Evolutionary conservation across 2,329 filamentous ascomycete species (phyloP).

Genomic region (Diaporthe citri): DNA sequence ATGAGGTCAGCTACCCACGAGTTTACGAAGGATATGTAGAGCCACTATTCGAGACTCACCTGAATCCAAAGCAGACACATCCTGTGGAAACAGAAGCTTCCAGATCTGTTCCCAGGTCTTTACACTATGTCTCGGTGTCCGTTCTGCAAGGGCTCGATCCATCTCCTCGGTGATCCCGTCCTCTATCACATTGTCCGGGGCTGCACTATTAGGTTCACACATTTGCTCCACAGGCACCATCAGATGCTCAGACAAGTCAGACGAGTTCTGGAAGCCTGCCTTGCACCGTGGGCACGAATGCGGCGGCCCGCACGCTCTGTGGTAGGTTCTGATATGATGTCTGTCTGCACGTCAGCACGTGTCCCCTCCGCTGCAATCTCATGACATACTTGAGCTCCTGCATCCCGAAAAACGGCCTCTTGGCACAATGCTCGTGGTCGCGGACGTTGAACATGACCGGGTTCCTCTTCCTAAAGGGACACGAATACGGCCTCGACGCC

Average conservation of each 20-base stretch:
- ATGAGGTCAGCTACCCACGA: not conserved
- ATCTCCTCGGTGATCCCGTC: constrained; percentile 36
- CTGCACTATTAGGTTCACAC: constrained; percentile 21
- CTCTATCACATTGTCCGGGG: constrained; percentile 9
- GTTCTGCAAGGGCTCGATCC: constrained; percentile 31
- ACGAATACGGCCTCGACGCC: constrained; percentile 26
- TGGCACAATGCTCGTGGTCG: constrained; percentile 38
- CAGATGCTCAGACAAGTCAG: constrained; percentile 32
- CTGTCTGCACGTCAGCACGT: constrained; percentile 6
- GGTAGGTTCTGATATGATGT: constrained; percentile 32
- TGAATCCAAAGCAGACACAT: constrained; percentile 30
- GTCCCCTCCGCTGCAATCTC: not conserved
- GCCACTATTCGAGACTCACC: not conserved
- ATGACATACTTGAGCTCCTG: constrained; percentile 34
- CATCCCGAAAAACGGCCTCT: constrained; percentile 33
- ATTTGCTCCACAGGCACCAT: constrained; percentile 38
- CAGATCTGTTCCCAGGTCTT: constrained; percentile 36
- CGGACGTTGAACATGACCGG: constrained; percentile 39
- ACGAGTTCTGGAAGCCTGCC: constrained; percentile 17
- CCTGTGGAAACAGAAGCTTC: constrained; percentile 37
- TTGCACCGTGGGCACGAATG: constrained; percentile 38
- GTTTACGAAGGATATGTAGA: not conserved
- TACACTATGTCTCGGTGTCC: constrained; percentile 5
- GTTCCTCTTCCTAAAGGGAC: constrained; percentile 36
- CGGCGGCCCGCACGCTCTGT: constrained; percentile 14